These are phyloP conservation scores for Dryas integrifolia DNA, from an alignment of 331 rosid genomes.

Conservation along the genomic window DNA sequence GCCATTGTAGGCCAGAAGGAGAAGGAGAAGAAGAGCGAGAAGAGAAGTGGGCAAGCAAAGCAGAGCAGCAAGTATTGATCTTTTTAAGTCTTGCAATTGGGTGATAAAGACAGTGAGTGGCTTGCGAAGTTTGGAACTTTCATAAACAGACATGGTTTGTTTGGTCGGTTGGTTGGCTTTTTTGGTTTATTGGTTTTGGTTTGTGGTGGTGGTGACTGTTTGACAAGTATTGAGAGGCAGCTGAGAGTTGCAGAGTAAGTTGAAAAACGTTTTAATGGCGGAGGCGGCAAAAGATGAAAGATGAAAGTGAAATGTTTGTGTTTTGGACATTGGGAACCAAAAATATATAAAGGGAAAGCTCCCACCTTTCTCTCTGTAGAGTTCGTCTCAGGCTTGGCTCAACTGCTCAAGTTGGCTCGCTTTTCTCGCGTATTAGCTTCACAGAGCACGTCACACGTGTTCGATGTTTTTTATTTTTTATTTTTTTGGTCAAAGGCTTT, in stretches of 20 bases:
- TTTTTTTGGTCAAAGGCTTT: too few relatives aligned
- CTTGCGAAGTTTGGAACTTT: constrained; percentile 15
- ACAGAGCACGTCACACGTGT: too few relatives aligned
- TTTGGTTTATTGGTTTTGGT: not conserved
- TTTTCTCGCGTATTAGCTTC: too few relatives aligned
- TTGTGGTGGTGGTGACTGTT: not conserved
- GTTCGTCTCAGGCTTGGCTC: not conserved
- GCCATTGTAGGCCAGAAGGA: constrained; percentile 63
- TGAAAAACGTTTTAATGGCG: constrained; percentile 37
- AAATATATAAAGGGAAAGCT: not conserved
- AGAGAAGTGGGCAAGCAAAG: constrained; percentile 48
- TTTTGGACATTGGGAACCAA: constrained; percentile 16
- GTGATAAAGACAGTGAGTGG: constrained; percentile 18
- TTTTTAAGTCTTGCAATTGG: constrained; percentile 40
- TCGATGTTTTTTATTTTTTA: too few relatives aligned
- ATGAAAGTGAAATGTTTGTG: not conserved
- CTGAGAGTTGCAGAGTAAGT: constrained; percentile 18
- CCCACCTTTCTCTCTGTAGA: not conserved
- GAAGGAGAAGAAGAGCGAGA: constrained; percentile 52
- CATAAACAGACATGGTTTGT: constrained; percentile 32
- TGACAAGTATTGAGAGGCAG: not conserved
- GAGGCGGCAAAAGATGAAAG: constrained; percentile 32
- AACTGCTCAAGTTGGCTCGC: not conserved
- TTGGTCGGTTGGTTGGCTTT: not conserved
- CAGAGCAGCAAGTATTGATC: constrained; percentile 35